A percentile compares a stretch with the other conserved stretches of the same genome.
Evolutionary conservation across 768 basidiomycete genomes (phyloP).

Genomic region (Suillus occidentalis): DNA sequence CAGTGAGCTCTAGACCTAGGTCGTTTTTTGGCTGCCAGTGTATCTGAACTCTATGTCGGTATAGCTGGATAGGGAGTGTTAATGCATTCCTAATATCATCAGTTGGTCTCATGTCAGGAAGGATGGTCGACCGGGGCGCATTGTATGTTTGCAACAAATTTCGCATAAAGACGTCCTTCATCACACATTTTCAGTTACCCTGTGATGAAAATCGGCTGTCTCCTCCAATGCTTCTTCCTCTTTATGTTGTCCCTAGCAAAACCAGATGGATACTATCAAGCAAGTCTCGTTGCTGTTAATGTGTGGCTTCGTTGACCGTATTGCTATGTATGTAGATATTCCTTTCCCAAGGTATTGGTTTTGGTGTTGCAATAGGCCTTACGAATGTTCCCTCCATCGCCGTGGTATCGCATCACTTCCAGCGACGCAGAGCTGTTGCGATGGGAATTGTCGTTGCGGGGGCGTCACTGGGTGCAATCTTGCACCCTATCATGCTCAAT

Average conservation of each 20-base stretch:
- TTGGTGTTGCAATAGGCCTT: conserved; percentile 34
- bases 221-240: conserved; percentile 42
- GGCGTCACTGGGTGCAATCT: conserved; percentile 28
- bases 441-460: conserved; percentile 46
- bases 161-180: neutral
- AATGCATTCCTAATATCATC: conserved; percentile 46
- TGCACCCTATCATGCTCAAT: conserved; percentile 31
- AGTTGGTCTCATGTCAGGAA: conserved; percentile 47
- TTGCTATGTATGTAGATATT: conserved; percentile 41
- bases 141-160: conserved; percentile 34
- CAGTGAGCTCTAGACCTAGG: conserved; percentile 9
- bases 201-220: conserved; percentile 44
- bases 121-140: conserved; percentile 51
- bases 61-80: conserved; percentile 49
- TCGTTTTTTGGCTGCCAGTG: neutral
- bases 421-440: conserved; percentile 37
- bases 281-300: conserved; percentile 6
- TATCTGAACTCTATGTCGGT: conserved; percentile 2
- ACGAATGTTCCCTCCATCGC: conserved; percentile 45
- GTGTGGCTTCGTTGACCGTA: neutral
- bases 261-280: conserved; percentile 38
- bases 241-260: conserved; percentile 47
- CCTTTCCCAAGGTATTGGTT: conserved; percentile 43
- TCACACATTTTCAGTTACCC: conserved; percentile 32
- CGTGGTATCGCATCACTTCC: conserved; percentile 47